Conservation (phyloP, 352 stramenopile species). For the Phytopythium ostracodes region DNA sequence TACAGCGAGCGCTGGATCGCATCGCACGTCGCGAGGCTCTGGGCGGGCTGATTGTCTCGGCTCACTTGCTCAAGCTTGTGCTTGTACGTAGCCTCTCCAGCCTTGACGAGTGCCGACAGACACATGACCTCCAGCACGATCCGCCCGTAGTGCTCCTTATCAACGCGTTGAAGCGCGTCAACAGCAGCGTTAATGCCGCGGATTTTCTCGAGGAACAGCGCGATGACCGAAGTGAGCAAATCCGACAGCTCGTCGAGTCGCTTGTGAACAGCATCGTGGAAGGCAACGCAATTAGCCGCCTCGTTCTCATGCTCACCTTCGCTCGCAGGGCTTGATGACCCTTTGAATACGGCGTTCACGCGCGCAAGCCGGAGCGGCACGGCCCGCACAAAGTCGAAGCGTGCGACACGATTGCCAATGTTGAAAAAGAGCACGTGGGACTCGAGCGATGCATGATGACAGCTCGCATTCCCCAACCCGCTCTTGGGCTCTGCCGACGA, state of each 20-base stretch:
- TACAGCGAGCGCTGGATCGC: constrained; percentile 54
- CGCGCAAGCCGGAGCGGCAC: constrained; percentile 33
- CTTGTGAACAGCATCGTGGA: constrained; percentile 5
- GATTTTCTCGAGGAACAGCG: constrained; percentile 60
- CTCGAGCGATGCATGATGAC: constrained; percentile 44
- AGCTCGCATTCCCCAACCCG: constrained; percentile 13
- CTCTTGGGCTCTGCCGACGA: constrained; percentile 13
- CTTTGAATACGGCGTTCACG: constrained; percentile 6
- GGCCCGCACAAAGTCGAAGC: constrained; percentile 55
- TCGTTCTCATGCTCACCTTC: constrained; percentile 1
- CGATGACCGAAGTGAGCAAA: constrained; percentile 40
- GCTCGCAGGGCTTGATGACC: constrained; percentile 2
- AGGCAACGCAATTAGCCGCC: neutral
- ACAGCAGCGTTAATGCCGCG: constrained; percentile 53
- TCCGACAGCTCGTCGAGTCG: constrained; percentile 19
- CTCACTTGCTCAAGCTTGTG: constrained; percentile 36
- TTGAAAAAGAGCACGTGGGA: constrained; percentile 83
- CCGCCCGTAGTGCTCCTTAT: constrained; percentile 45
- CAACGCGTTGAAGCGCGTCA: constrained; percentile 50
- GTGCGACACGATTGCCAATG: constrained; percentile 63
- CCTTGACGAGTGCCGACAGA: constrained; percentile 44
- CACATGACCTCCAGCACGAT: constrained; percentile 69
- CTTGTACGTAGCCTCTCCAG: constrained; percentile 26
- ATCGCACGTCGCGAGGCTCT: constrained; percentile 44
- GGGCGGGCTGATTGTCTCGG: constrained; percentile 15